Percentiles rank a stretch among this genome's conserved stretches.
phyloP scores from a whole-genome alignment of 1,284 basidiomycete genomes.

The Heterobasidion occidentale region DNA sequence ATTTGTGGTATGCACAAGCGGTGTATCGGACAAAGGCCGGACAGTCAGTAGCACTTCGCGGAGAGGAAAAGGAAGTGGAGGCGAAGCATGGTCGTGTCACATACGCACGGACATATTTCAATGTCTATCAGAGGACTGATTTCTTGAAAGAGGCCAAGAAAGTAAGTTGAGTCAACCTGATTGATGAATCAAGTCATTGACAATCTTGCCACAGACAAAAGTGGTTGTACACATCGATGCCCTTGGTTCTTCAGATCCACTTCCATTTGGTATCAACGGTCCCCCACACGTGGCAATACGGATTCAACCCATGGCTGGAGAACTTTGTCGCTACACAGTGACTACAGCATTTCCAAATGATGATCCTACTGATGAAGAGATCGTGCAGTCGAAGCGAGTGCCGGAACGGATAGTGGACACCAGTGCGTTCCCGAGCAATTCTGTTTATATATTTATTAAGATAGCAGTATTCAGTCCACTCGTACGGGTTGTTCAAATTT shows the following conservation, averaged over 20 bases:
- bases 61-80: conserved; percentile 72
- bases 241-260: conserved; percentile 60
- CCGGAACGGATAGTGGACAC: conserved; percentile 69
- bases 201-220: conserved; percentile 54
- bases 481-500: conserved; percentile 82
- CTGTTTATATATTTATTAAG: conserved; percentile 4
- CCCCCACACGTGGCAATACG: conserved; percentile 70
- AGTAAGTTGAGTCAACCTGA: conserved; percentile 30
- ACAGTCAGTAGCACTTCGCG: conserved; percentile 58
- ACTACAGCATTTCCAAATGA: conserved; percentile 65
- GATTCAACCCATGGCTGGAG: conserved; percentile 76
- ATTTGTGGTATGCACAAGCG: conserved; percentile 81
- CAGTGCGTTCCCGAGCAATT: conserved; percentile 40
- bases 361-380: conserved; percentile 63
- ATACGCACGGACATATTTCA: conserved; percentile 74
- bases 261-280: conserved; percentile 61
- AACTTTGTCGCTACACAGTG: conserved; percentile 70
- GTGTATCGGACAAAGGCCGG: conserved; percentile 61
- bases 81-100: conserved; percentile 50
- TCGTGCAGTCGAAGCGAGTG: conserved; percentile 73
- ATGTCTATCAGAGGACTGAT: conserved; percentile 72
- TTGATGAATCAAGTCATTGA: background rate
- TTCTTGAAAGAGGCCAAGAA: conserved; percentile 73
- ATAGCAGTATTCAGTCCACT: conserved; percentile 52
- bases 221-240: conserved; percentile 80